Evolutionary conservation across 805 yeast species (phyloP).

Genomic region (Ogataea pignaliae): DNA sequence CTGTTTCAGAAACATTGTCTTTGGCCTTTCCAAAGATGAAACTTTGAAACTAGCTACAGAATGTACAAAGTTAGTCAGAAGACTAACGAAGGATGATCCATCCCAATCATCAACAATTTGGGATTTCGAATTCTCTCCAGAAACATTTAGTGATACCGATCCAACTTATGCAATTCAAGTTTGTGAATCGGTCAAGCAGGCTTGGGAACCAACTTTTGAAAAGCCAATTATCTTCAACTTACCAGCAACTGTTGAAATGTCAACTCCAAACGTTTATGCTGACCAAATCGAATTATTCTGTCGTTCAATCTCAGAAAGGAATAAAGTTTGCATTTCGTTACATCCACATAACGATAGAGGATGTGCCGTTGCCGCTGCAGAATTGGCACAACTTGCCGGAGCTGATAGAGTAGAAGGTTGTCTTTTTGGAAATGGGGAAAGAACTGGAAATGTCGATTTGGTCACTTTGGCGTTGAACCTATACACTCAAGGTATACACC

Average conservation of each 20-base stretch:
- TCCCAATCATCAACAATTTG: conserved; percentile 50
- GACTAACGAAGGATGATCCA: conserved; percentile 68
- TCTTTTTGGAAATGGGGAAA: conserved; percentile 80
- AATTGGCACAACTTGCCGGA: conserved; percentile 76
- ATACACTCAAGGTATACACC: conserved; percentile 74
- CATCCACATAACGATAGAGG: conserved; percentile 87
- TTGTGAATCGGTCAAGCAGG: conserved; percentile 70
- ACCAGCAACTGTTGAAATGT: conserved; percentile 82
- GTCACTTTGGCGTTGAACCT: conserved; percentile 74
- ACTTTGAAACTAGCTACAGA: conserved; percentile 57
- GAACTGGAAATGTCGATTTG: conserved; percentile 82
- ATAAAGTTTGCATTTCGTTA: conserved; percentile 66
- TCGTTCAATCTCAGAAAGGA: conserved; percentile 58
- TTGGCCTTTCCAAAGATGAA: conserved; percentile 57
- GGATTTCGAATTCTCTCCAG: conserved; percentile 79
- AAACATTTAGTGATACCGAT: conserved; percentile 68
- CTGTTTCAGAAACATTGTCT: conserved; percentile 68
- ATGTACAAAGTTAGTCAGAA: conserved; percentile 57
- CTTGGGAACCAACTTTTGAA: conserved; percentile 66
- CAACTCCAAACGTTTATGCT: conserved; percentile 78
- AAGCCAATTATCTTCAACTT: conserved; percentile 73
- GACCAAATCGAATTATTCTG: conserved; percentile 78
- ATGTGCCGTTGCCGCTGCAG: conserved; percentile 86
- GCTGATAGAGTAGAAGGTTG: conserved; percentile 90
- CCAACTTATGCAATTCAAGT: conserved; percentile 58